Conservation (phyloP, 768 basidiomycete species). For the Tulasnella sp. region DNA sequence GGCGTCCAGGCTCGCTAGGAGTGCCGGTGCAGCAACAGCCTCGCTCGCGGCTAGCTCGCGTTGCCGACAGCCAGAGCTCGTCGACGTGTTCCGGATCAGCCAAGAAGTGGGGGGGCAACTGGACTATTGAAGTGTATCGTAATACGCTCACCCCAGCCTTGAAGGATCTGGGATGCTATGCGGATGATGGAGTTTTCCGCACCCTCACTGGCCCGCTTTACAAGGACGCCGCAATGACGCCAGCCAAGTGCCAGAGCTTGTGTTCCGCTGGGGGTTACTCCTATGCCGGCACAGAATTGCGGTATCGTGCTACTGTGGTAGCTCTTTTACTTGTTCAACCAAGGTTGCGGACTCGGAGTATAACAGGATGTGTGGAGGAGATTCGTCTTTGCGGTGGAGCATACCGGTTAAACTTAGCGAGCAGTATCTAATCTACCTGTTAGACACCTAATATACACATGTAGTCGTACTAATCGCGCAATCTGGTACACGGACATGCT, state of each 20-base stretch:
- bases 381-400: neutral
- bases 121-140: neutral
- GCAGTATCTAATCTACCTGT: neutral
- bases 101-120: conserved; percentile 1
- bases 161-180: conserved; percentile 1
- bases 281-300: conserved; percentile 24
- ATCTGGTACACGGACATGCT: neutral
- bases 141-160: neutral
- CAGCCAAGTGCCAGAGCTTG: conserved; percentile 5
- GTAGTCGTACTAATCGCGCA: neutral
- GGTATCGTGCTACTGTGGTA: conserved; percentile 2
- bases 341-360: neutral
- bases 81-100: neutral
- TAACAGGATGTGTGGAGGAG: neutral
- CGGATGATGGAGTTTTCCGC: neutral
- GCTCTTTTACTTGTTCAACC: neutral
- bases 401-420: neutral
- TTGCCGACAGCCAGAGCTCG: neutral
- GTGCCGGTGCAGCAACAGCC: conserved; percentile 18
- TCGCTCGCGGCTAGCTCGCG: conserved; percentile 1
- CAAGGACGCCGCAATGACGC: too few relatives aligned
- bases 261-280: conserved; percentile 19
- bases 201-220: conserved; percentile 14
- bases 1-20: conserved; percentile 14
- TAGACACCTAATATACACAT: neutral